These are phyloP conservation scores for Cladophialophora immunda DNA, from an alignment of 2,329 filamentous ascomycete species.

Conservation along the genomic window DNA sequence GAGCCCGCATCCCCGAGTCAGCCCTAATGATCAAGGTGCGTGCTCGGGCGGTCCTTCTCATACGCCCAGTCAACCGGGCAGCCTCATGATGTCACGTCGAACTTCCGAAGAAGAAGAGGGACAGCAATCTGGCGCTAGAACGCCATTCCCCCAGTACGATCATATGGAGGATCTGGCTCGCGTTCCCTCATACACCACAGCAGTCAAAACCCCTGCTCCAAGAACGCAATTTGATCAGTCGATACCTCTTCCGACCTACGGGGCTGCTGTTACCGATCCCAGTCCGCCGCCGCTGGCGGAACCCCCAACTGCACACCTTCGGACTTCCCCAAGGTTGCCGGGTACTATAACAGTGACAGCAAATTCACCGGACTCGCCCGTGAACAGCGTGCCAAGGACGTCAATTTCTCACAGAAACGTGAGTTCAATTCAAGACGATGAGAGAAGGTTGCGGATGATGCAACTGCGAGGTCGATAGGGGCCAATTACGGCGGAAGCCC, in stretches of 20 bases:
- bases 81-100: slow-evolving; percentile 51
- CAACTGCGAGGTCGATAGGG: slow-evolving; percentile 48
- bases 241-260: slow-evolving; percentile 69
- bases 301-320: slow-evolving; percentile 51
- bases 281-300: slow-evolving; percentile 45
- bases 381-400: slow-evolving; percentile 43
- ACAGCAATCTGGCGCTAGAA: slow-evolving; percentile 54
- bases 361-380: slow-evolving; percentile 37
- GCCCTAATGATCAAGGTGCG: slow-evolving; percentile 26
- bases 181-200: slow-evolving; percentile 80
- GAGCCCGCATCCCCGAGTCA: slow-evolving; percentile 22
- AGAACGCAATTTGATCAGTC: slow-evolving; percentile 55
- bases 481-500: background rate
- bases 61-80: slow-evolving; percentile 31
- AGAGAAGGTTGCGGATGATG: slow-evolving; percentile 51
- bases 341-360: slow-evolving; percentile 40
- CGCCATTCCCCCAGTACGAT: slow-evolving; percentile 55
- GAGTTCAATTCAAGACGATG: slow-evolving; percentile 47
- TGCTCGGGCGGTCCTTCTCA: slow-evolving; percentile 18
- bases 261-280: slow-evolving; percentile 56
- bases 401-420: slow-evolving; percentile 40
- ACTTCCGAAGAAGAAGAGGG: slow-evolving; percentile 55
- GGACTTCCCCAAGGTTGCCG: slow-evolving; percentile 49
- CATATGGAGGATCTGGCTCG: slow-evolving; percentile 73
- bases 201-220: slow-evolving; percentile 71